phyloP scores from a whole-genome alignment of 2,329 filamentous ascomycete genomes.

The Magnaporthiopsis rhizophila region DNA sequence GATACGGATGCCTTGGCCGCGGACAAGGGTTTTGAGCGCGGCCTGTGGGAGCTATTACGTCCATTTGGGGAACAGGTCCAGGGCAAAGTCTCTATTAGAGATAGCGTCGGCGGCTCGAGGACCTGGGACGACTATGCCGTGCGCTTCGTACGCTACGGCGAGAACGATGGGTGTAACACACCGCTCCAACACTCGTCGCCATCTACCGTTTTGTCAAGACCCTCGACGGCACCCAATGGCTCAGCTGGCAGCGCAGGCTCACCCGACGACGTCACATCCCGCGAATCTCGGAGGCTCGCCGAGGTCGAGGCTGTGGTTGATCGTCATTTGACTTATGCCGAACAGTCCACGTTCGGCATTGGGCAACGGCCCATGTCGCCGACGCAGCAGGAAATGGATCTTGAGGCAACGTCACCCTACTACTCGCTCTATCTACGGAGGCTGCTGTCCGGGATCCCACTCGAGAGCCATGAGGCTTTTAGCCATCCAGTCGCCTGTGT shows the following conservation, averaged over 20 bases:
- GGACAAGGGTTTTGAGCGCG: constrained; percentile 76
- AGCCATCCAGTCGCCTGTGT: constrained; percentile 90
- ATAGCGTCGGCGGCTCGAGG: constrained; percentile 78
- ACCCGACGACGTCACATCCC: neutral
- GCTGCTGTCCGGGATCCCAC: constrained; percentile 68
- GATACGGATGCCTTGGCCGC: constrained; percentile 75
- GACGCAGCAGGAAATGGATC: constrained; percentile 30
- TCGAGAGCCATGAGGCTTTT: constrained; percentile 86
- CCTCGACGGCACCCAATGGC: constrained; percentile 1
- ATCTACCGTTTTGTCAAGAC: constrained; percentile 7
- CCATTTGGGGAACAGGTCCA: constrained; percentile 85
- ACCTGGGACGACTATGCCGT: constrained; percentile 86
- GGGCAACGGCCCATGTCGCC: constrained; percentile 28
- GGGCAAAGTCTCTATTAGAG: constrained; percentile 82
- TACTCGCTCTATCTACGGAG: constrained; percentile 80
- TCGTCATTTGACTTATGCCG: constrained; percentile 68
- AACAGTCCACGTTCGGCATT: constrained; percentile 43
- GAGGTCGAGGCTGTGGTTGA: constrained; percentile 77
- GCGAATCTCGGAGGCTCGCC: constrained; percentile 38
- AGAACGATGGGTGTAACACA: constrained; percentile 45
- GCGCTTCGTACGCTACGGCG: constrained; percentile 68
- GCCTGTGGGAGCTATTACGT: constrained; percentile 76
- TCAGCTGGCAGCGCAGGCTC: neutral
- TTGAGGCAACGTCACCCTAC: constrained; percentile 61
- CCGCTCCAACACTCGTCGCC: constrained; percentile 18